These are phyloP conservation scores for Beta macrorhiza DNA, from an alignment of 179 eudicot species.

Conservation along the genomic window DNA sequence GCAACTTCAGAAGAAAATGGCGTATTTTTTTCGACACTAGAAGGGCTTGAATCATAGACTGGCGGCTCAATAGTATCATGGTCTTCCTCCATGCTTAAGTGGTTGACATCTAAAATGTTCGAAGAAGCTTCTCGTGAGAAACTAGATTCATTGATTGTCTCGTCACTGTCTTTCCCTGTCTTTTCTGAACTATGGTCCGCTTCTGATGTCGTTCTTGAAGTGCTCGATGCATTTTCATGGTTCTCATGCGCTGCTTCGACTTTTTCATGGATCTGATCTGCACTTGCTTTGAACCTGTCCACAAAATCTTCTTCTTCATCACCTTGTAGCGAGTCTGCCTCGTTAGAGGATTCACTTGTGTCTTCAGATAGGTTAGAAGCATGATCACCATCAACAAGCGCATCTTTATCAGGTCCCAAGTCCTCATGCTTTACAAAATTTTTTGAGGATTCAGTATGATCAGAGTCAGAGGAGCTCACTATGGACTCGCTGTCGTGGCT, in stretches of 20 bases:
- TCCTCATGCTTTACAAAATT: slow-evolving; percentile 35
- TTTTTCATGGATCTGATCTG: slow-evolving; percentile 21
- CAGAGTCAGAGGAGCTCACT: neutral
- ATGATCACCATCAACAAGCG: slow-evolving; percentile 18
- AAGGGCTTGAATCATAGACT: slow-evolving; percentile 72
- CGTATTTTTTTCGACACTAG: slow-evolving; percentile 30
- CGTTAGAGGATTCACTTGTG: slow-evolving; percentile 20
- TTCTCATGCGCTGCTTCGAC: slow-evolving; percentile 31
- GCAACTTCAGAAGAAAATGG: slow-evolving; percentile 27
- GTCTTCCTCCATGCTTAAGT: slow-evolving; percentile 26
- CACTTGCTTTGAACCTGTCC: neutral
- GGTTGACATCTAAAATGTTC: slow-evolving; percentile 25
- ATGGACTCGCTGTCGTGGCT: slow-evolving; percentile 20
- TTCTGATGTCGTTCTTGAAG: slow-evolving; percentile 43
- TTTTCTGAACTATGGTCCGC: slow-evolving; percentile 24
- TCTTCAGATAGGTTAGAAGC: slow-evolving; percentile 11
- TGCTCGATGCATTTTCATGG: slow-evolving; percentile 35
- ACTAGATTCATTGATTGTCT: slow-evolving; percentile 21
- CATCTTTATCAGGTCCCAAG: slow-evolving; percentile 13
- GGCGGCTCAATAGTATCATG: slow-evolving; percentile 52
- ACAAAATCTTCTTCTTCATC: slow-evolving; percentile 3
- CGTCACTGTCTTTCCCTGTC: slow-evolving; percentile 23
- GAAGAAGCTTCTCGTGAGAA: slow-evolving; percentile 31
- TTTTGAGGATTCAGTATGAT: slow-evolving; percentile 39
- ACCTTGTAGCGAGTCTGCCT: neutral